A percentile compares a stretch with the other conserved stretches of the same genome.
These are phyloP conservation scores for Cucumis sativus DNA, from an alignment of 306 rosid genomes.

Conservation along the genomic window Cucumber_9930_V3 NC_026659.2:2480001-2480500, in stretches of 20 bases:
- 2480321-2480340: slow-evolving; percentile 27
- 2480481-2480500: slow-evolving; percentile 44
- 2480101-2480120: slow-evolving; percentile 59
- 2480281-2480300: slow-evolving; percentile 25
- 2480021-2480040: slow-evolving; percentile 29
- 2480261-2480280: slow-evolving; percentile 48
- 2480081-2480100: slow-evolving; percentile 36
- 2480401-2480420: slow-evolving; percentile 46
- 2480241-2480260: slow-evolving; percentile 51
- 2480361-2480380: slow-evolving; percentile 30
- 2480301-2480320: slow-evolving; percentile 41
- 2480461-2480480: slow-evolving; percentile 40
- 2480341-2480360: slow-evolving; percentile 55
- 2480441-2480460: slow-evolving; percentile 34
- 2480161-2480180: too few species aligned
- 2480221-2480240: slow-evolving; percentile 49
- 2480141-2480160: too few species aligned
- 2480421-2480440: slow-evolving; percentile 45
- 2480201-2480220: slow-evolving; percentile 34
- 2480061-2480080: slow-evolving; percentile 43
- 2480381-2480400: slow-evolving; percentile 65
- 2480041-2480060: slow-evolving; percentile 38
- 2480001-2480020: neutral
- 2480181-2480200: neutral
- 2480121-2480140: neutral